Percentiles rank a stretch among this genome's conserved stretches.
Conservation (phyloP, 768 basidiomycete genomes). For the Botryobasidium botryosum region DNA sequence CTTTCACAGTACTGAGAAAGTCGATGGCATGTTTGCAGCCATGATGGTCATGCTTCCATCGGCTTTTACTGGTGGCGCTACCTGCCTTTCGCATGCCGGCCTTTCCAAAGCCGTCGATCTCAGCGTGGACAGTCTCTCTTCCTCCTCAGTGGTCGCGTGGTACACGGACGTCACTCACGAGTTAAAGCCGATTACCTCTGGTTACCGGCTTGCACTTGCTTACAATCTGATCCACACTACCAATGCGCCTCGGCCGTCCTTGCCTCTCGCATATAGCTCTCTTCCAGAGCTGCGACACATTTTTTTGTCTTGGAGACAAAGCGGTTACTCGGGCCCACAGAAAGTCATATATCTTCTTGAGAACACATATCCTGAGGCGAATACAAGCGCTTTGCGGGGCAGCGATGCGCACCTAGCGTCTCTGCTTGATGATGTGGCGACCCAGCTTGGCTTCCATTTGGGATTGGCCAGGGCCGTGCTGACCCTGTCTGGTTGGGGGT, state of each 20-base stretch:
- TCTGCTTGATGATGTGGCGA: slow-evolving; percentile 20
- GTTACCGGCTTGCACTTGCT: too few species aligned
- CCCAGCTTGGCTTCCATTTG: slow-evolving; percentile 22
- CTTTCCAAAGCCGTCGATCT: too few species aligned
- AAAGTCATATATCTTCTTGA: too few species aligned
- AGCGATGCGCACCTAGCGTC: slow-evolving; percentile 16
- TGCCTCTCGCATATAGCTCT: slow-evolving; percentile 18
- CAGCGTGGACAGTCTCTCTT: too few species aligned
- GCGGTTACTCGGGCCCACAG: too few species aligned
- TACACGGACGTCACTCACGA: slow-evolving; percentile 37
- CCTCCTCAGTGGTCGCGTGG: slow-evolving; percentile 30
- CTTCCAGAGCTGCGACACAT: too few species aligned
- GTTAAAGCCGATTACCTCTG: too few species aligned
- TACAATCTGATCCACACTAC: too few species aligned
- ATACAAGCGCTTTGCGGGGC: too few species aligned
- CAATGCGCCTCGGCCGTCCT: slow-evolving; percentile 13
- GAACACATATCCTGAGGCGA: too few species aligned
- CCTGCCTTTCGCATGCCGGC: too few species aligned
- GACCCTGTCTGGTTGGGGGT: slow-evolving; percentile 1
- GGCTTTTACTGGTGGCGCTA: slow-evolving; percentile 29
- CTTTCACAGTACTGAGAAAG: slow-evolving; percentile 27
- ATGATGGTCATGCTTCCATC: slow-evolving; percentile 33
- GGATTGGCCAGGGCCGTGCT: slow-evolving; percentile 24
- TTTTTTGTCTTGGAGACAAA: too few species aligned
- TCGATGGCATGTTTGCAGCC: slow-evolving; percentile 35